These are phyloP conservation scores for Leishmania amazonensis DNA, from an alignment of 208 protist species.

Conservation along the genomic window DNA sequence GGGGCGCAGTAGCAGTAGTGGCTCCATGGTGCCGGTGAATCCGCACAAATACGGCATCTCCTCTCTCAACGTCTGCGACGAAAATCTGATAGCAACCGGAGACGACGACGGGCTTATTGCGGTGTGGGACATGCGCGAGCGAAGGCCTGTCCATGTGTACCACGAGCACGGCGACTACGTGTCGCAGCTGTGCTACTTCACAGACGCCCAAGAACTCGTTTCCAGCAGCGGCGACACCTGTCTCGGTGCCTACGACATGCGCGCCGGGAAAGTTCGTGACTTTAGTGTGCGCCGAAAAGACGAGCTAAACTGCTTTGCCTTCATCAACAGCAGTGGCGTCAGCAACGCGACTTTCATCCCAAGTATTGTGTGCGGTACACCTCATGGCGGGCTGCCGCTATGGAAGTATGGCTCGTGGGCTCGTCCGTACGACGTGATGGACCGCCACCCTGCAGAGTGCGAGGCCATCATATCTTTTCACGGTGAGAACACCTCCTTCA, in stretches of 20 bases:
- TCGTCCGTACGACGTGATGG: slow-evolving; percentile 81
- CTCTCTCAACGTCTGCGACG: slow-evolving; percentile 85
- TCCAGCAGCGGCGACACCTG: slow-evolving; percentile 89
- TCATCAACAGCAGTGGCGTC: slow-evolving; percentile 81
- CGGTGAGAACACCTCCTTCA: slow-evolving; percentile 78
- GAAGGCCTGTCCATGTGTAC: slow-evolving; percentile 61
- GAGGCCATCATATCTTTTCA: slow-evolving; percentile 88
- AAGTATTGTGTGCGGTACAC: slow-evolving; percentile 87
- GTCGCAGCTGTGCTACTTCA: slow-evolving; percentile 89
- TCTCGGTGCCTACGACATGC: slow-evolving; percentile 81
- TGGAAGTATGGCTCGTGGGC: slow-evolving; percentile 93
- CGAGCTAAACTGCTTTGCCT: slow-evolving; percentile 89
- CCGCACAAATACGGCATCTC: slow-evolving; percentile 91
- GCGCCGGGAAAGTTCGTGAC: slow-evolving; percentile 71
- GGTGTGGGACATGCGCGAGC: slow-evolving; percentile 89
- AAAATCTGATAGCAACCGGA: slow-evolving; percentile 80
- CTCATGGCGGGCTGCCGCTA: slow-evolving; percentile 71
- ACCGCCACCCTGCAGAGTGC: slow-evolving; percentile 82
- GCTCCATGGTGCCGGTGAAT: slow-evolving; percentile 37
- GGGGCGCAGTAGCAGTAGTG: background rate
- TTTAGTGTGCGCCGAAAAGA: slow-evolving; percentile 88
- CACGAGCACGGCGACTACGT: slow-evolving; percentile 92
- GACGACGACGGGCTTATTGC: slow-evolving; percentile 89
- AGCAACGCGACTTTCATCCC: slow-evolving; percentile 82
- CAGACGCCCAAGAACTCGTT: slow-evolving; percentile 82